phyloP scores from a whole-genome alignment of 1,139 yeast genomes.

The Taiozyma onychis region DNA sequence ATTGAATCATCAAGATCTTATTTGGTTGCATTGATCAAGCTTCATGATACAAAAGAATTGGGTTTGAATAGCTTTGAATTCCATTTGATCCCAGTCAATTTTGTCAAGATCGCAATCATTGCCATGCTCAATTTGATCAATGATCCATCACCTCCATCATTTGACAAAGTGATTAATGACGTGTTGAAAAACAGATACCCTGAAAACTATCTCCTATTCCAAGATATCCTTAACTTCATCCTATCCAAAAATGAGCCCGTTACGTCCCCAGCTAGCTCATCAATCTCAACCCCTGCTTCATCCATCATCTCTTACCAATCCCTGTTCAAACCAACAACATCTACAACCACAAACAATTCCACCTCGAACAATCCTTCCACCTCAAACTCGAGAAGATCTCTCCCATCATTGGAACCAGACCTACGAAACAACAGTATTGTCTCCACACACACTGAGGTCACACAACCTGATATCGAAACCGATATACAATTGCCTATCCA shows the following conservation, averaged over 20 bases:
- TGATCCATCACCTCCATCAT: slow-evolving; percentile 4
- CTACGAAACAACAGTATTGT: neutral
- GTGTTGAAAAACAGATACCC: slow-evolving; percentile 22
- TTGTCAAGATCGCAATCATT: slow-evolving; percentile 17
- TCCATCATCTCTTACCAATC: neutral
- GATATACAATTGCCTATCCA: neutral
- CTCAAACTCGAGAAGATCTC: neutral
- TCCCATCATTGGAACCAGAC: neutral
- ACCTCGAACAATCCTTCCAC: neutral
- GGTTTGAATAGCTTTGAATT: slow-evolving; percentile 23
- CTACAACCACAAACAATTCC: neutral
- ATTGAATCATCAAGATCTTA: slow-evolving; percentile 3
- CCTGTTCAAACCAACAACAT: neutral
- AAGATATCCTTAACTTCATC: slow-evolving; percentile 12
- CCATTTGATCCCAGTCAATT: slow-evolving; percentile 22
- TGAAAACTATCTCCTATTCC: slow-evolving; percentile 20
- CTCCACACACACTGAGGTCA: neutral
- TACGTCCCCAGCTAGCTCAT: neutral
- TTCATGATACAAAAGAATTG: slow-evolving; percentile 19
- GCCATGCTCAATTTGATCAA: slow-evolving; percentile 15
- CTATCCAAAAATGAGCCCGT: slow-evolving; percentile 1
- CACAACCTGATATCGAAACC: neutral
- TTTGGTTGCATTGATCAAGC: slow-evolving; percentile 6
- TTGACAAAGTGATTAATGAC: slow-evolving; percentile 14
- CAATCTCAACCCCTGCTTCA: neutral